Conservation (phyloP, 2,329 filamentous ascomycete genomes). For the Colletotrichum lentis region DNA sequence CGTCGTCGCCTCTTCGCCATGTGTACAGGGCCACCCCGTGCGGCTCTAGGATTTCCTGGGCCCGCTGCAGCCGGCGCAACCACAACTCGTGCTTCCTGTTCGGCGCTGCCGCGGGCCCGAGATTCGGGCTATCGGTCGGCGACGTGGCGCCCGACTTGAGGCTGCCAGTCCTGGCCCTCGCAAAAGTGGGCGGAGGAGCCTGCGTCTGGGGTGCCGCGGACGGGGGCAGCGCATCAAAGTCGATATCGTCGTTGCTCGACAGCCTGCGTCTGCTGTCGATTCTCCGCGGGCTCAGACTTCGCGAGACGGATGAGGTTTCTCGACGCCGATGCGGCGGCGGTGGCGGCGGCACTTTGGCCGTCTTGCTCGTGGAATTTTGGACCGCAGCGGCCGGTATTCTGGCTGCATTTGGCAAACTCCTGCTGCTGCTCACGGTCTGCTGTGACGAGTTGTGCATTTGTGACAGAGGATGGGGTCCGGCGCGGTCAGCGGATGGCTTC, state of each 20-base stretch:
- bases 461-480: conserved; percentile 50
- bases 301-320: conserved; percentile 50
- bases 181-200: conserved; percentile 39
- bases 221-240: conserved; percentile 53
- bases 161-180: conserved; percentile 43
- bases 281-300: conserved; percentile 46
- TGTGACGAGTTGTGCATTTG: conserved; percentile 54
- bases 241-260: conserved; percentile 51
- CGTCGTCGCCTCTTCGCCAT: conserved; percentile 78
- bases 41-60: conserved; percentile 68
- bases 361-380: conserved; percentile 12
- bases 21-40: conserved; percentile 74
- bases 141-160: conserved; percentile 46
- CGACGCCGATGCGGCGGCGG: conserved; percentile 59
- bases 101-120: conserved; percentile 44
- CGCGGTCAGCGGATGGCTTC: conserved; percentile 44
- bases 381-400: conserved; percentile 20
- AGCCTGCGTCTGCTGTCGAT: conserved; percentile 45
- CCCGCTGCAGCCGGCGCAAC: conserved; percentile 71
- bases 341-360: conserved; percentile 46
- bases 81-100: conserved; percentile 79
- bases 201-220: conserved; percentile 39
- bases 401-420: conserved; percentile 23
- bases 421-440: conserved; percentile 43
- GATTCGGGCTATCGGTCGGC: conserved; percentile 48